Conservation (phyloP, 2,329 filamentous ascomycete genomes). For the Aspergillus pseudoterreus region DNA sequence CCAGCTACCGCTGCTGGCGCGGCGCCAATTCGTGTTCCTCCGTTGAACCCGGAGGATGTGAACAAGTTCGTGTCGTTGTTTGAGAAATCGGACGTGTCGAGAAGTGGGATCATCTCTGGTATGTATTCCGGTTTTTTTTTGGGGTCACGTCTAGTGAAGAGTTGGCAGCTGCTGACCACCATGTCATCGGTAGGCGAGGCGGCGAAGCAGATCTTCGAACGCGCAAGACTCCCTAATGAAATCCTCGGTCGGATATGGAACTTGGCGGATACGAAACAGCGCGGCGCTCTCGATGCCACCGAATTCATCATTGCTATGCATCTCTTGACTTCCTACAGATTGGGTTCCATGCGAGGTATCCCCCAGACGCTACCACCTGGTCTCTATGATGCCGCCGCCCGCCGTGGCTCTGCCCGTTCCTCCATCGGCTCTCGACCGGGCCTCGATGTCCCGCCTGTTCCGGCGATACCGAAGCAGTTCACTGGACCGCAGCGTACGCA, state of each 20-base stretch:
- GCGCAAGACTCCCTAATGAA: constrained; percentile 84
- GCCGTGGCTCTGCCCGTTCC: constrained; percentile 53
- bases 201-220: constrained; percentile 93
- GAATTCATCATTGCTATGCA: constrained; percentile 99
- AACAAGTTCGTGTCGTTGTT: constrained; percentile 86
- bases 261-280: constrained; percentile 87
- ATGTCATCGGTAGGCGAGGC: constrained; percentile 59
- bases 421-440: constrained; percentile 52
- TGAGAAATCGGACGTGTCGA: constrained; percentile 75
- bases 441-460: constrained; percentile 52
- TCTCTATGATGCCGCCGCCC: constrained; percentile 84
- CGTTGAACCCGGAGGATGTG: constrained; percentile 82
- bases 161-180: constrained; percentile 1
- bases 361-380: constrained; percentile 78
- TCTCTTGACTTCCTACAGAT: constrained; percentile 85
- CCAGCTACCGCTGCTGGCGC: constrained; percentile 22
- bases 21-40: constrained; percentile 78
- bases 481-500: constrained; percentile 58
- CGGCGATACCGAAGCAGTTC: constrained; percentile 77
- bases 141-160: not conserved
- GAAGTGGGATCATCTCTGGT: constrained; percentile 69
- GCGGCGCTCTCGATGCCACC: constrained; percentile 77
- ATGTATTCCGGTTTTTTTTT: constrained; percentile 14
- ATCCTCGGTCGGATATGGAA: constrained; percentile 94
- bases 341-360: constrained; percentile 71